Evolutionary conservation across 345 rosid species (phyloP).

Genomic region (Passiflora organensis): DNA sequence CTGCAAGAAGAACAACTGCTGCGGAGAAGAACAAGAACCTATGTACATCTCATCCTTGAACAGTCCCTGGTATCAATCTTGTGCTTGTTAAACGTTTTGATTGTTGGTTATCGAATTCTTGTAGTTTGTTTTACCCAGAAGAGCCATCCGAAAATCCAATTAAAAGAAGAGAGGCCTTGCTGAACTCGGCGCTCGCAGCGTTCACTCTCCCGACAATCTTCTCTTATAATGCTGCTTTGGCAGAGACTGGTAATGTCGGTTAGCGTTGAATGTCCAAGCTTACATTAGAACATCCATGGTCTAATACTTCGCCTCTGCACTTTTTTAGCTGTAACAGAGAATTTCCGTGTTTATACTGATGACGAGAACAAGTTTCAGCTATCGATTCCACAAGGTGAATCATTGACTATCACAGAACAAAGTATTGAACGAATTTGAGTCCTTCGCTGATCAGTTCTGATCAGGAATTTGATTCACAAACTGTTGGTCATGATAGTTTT

Average conservation of each 20-base stretch:
- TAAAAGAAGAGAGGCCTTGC: conserved; percentile 53
- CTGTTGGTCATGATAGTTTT: too few relatives aligned
- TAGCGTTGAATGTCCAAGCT: background rate
- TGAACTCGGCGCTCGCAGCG: conserved; percentile 43
- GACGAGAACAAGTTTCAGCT: conserved; percentile 76
- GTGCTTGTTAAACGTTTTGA: background rate
- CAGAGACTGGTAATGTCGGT: conserved; percentile 27
- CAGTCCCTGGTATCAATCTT: too few relatives aligned
- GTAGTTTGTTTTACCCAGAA: conserved; percentile 9
- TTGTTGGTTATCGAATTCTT: background rate
- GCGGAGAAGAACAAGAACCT: too few relatives aligned
- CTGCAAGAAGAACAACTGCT: too few relatives aligned
- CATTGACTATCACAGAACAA: too few relatives aligned
- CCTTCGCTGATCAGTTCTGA: too few relatives aligned
- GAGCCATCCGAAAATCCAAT: conserved; percentile 9
- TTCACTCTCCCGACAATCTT: conserved; percentile 39
- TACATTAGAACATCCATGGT: background rate
- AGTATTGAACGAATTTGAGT: too few relatives aligned
- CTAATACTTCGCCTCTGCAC: background rate
- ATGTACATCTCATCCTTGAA: too few relatives aligned
- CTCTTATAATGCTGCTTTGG: conserved; percentile 40
- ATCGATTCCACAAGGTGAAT: conserved; percentile 67
- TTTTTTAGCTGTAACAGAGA: conserved; percentile 30
- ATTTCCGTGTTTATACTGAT: conserved; percentile 57
- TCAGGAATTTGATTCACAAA: too few relatives aligned